Base-by-base conservation (phyloP, 805 yeast genomes). In the Candida parachauliodes region DNA sequence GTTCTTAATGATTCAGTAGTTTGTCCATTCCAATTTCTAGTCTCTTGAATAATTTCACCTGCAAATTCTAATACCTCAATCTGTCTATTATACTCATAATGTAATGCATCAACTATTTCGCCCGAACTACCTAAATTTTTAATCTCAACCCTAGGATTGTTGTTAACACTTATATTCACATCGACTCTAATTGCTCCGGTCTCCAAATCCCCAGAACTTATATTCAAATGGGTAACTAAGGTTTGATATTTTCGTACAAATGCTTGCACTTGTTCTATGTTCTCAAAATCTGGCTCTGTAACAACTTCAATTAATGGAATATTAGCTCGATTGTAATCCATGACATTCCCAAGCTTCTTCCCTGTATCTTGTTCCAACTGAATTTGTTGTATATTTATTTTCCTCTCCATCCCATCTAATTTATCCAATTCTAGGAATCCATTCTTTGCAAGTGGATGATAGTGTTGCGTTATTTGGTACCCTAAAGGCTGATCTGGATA, bases 301-400 rank as follows among this genome's bases (percentile, higher is more conserved):
- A 93, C 96, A 58, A 93, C 66, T 59, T 93, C 98, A 27, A 93
- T 82, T 36, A 93, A 68, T 0, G 97, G 96, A 4, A 81, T 79
- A 57, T 88, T 86, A 8, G 91, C 74, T 52, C 98, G 71, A 55
- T 93, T 93, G 40, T 81, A 71, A 59, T 93, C 98, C 14, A 91
- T 73, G 4, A 17, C 12, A 17, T 34, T 17, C 3, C 26, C 24
- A 3, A 26, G 4, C 32, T 74, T 60, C 50, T 87, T 81, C 2
- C 95, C 98, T 0, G 97, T 91, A 54, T 91, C 98, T 59, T 93
- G 98, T 55, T 93, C 98, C 16, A 93, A 62, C 55, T 93, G 98
- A 27, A 93, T 60, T 59, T 91, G 97, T 39, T 74, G 79, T 18
- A 93, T 79, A 2, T 75, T 59, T 7, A 88, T 83, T 5, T 43